Base-by-base conservation (phyloP, 129 eudicot species). In the Solidago caesia region DNA sequence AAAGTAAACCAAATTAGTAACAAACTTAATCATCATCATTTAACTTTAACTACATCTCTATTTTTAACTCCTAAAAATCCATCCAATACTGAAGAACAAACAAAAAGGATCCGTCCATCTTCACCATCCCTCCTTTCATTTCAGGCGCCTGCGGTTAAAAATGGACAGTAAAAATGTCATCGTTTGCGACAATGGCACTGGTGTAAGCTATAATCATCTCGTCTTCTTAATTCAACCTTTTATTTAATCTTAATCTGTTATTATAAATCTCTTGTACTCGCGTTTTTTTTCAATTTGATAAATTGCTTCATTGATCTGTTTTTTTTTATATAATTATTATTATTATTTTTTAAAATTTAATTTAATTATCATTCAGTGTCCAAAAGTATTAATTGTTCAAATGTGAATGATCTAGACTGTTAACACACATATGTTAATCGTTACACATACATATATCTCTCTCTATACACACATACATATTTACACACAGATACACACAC, bases 121-220 rank as follows among this genome's bases (percentile, higher is more conserved):
- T 13, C 46, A 5, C 66, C 27, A 67, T 26, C 67, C 46, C 5
- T 60, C 59, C 6, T 52, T 64, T 64, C 49, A 52, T 53, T 42
- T 72, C 61, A 29, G 77, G 68, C 49, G 42, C 39, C 13, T 48
- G 53, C 16, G 27, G 55, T 47, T 33, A 33, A n/a, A 52, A 61
- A 92, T 92, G 98, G 98, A 92, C 85, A 92, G 86, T 80, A 82
- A 80, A 57, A 87, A 84, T 78, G 98, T 92, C 82, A 88, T 92
- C 90, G 98, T 92, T 21, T 92, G 98, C 87, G 98, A 92, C 80
- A 92, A 89, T 68, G 98, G 98, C 84, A 92, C 98, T 7, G 98
- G 98, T 80, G 98, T 92, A 88, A 80, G 60, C 73, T 49, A 2
- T 33, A 44, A 52, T 63, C 68, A 64, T 64, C 4, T 27, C 60